Percentiles rank a stretch among this genome's conserved stretches.
These are phyloP conservation scores for Lentinula sp. DNA, from an alignment of 768 basidiomycete species.

Conservation along the genomic window DNA sequence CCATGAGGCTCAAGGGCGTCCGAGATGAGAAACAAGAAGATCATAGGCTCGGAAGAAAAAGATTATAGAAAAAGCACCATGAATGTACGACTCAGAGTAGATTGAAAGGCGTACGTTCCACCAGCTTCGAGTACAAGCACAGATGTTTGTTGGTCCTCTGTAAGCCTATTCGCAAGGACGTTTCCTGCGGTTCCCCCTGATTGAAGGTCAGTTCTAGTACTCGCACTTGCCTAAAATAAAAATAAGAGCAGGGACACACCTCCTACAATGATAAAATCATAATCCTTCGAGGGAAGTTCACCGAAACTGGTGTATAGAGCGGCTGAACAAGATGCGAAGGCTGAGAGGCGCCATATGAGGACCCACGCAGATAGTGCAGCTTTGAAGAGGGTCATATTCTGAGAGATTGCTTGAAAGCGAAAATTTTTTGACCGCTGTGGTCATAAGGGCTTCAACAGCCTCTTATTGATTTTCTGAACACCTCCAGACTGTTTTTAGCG, in stretches of 20 bases:
- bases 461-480: no score
- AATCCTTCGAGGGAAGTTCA: not conserved
- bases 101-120: not conserved
- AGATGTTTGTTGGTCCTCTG: conserved; percentile 7
- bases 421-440: no score
- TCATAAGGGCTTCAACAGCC: no score
- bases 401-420: no score
- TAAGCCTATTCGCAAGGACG: conserved; percentile 13
- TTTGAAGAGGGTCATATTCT: no score
- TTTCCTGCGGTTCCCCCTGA: conserved; percentile 14
- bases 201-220: not conserved
- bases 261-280: conserved; percentile 13
- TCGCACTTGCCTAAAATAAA: no score
- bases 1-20: no score
- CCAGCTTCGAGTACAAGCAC: conserved; percentile 15
- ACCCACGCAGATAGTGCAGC: not conserved
- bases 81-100: not conserved
- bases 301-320: not conserved
- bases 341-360: not conserved
- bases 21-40: not conserved
- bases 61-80: no score
- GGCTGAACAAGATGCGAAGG: not conserved
- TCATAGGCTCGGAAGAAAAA: no score
- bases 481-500: no score
- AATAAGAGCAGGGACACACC: not conserved